Evolutionary conservation across 2,329 filamentous ascomycete genomes (phyloP), one percentile per base, ranked within the genome.

Genomic region (Gyromitra esculenta): DNA sequence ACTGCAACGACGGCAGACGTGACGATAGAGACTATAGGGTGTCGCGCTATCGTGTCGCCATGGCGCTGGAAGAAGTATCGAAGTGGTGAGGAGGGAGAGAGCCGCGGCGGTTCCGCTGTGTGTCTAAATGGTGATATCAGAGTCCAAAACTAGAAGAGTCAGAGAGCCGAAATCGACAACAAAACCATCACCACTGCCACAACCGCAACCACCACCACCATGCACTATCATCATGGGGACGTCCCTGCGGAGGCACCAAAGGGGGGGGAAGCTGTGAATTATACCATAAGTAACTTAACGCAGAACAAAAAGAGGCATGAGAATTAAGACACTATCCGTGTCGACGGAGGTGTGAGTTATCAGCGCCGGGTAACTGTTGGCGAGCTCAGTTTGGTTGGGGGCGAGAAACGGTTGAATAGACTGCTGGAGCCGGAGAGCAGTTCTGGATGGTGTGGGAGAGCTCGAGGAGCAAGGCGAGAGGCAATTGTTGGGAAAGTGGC

Each of bases 1-100:
- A 91, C 88, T 72, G 91, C 91, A 74, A 92, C 87, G 56, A 89
- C 88, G 70, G 92, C 89, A n/a, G 91, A 93, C 71, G 92, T 85
- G 79, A 94, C 85, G 77, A 95, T 88, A n/a, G 90, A 91, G 45
- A 89, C 86, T 69, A 92, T 87, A 82, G 93, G 92, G 86, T 94
- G 91, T 70, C 89, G 89, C 41, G 92, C 91, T 52, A 90, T 89
- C 8, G 57, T 45, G 39, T 70, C 76, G 87, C 87, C 89, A 91
- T 90, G 80, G 66, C 84, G 77, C 81, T 81, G 67, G 75, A 80
- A 71, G 39, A 73, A 63, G 45, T 67, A 60, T 63, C 79, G 78
- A 39, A 79, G 31, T 18, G 71, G 74, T 39, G 76, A 79, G 15
- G 77, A 64, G 57, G 77, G 64, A 21, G 73, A 67, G 76, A 80